Evolutionary conservation across 305 asterid genomes (phyloP).

Genomic region (Fraxinus sp.): DNA sequence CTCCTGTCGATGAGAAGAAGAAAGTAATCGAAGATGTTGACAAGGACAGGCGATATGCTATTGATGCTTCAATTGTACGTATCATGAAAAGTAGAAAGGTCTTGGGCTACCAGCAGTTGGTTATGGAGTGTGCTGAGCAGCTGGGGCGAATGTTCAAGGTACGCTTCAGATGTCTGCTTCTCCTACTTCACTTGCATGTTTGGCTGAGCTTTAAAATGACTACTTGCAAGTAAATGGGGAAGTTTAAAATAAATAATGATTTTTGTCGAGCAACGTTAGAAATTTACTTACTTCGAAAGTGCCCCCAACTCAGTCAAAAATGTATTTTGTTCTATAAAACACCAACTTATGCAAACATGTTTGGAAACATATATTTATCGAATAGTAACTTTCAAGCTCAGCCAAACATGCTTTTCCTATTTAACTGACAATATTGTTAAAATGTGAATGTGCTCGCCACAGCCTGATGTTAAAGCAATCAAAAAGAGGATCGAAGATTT

Average conservation of each 20-base stretch:
- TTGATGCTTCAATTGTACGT: conserved; percentile 96
- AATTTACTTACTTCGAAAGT: neutral
- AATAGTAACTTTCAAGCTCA: neutral
- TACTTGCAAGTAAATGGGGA: neutral
- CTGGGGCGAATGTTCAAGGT: conserved; percentile 97
- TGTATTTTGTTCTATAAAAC: neutral
- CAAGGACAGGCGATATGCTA: conserved; percentile 90
- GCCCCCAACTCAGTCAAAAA: neutral
- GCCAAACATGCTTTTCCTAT: neutral
- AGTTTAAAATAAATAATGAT: neutral
- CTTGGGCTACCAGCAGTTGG: conserved; percentile 90
- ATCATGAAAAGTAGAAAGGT: conserved; percentile 97
- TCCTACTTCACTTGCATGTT: neutral
- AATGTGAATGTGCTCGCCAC: conserved; percentile 13
- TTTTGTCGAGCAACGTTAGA: neutral
- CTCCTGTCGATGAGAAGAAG: conserved; percentile 96
- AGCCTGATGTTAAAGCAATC: conserved; percentile 98
- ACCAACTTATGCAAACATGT: neutral
- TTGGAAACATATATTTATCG: neutral
- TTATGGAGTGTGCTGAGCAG: conserved; percentile 65
- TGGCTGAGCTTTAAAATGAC: neutral
- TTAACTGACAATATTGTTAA: neutral
- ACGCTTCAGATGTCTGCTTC: conserved; percentile 12
- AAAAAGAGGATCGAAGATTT: conserved; percentile 96
- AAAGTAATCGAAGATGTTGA: conserved; percentile 98